phyloP scores from a whole-genome alignment of 2,329 filamentous ascomycete genomes.

The Venturia nashicola region DNA sequence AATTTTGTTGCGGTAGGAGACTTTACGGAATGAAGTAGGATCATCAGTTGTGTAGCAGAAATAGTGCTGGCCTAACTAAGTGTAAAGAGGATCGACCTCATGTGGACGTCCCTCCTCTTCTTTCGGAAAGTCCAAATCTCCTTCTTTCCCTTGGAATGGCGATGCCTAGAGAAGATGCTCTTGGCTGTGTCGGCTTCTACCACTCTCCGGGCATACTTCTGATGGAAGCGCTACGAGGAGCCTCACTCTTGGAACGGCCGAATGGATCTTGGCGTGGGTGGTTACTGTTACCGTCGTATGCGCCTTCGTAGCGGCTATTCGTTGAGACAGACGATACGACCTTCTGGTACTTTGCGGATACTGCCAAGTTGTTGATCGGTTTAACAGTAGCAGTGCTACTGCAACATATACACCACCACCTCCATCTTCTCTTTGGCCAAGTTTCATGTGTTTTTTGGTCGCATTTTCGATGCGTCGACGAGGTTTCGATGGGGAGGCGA shows the following conservation, averaged over 20 bases:
- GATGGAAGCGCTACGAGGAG: not conserved
- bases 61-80: too few relatives aligned
- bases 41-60: too few relatives aligned
- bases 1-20: too few relatives aligned
- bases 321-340: not conserved
- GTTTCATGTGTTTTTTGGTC: not conserved
- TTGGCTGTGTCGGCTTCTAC: not conserved
- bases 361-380: not conserved
- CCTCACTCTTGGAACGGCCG: not conserved
- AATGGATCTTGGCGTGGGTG: not conserved
- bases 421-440: not conserved
- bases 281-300: not conserved
- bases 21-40: too few relatives aligned
- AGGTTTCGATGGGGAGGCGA: not conserved
- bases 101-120: not conserved
- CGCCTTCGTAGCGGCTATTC: not conserved
- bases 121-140: not conserved
- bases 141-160: not conserved
- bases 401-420: not conserved
- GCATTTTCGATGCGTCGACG: not conserved
- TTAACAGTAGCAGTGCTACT: not conserved
- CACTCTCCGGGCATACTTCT: not conserved
- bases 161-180: not conserved
- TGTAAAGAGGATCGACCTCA: not conserved
- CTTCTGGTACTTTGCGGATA: not conserved